Percentiles rank a stretch among this genome's conserved stretches.
Evolutionary conservation across 2,329 filamentous ascomycete species (phyloP).

Genomic region (Amphichorda felina): DNA sequence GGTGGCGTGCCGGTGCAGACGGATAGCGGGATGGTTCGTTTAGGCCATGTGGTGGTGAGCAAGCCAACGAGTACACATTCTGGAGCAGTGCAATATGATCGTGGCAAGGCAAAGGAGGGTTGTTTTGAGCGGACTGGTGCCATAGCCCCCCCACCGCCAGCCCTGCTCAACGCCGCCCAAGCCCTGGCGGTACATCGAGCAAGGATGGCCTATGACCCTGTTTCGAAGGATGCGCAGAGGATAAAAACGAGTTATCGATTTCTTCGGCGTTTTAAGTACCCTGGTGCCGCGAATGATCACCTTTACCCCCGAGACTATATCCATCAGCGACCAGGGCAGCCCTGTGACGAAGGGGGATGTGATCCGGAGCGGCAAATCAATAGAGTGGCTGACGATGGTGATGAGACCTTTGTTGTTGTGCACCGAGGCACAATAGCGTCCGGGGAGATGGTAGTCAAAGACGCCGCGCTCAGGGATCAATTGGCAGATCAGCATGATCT

Average conservation of each 20-base stretch:
- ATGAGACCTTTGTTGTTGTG: slow-evolving; percentile 5
- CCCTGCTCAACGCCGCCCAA: slow-evolving; percentile 7
- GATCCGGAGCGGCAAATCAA: slow-evolving; percentile 3
- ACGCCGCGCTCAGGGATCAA: slow-evolving; percentile 6
- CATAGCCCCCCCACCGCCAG: slow-evolving; percentile 5
- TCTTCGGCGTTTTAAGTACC: slow-evolving; percentile 5
- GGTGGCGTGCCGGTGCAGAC: slow-evolving; percentile 9
- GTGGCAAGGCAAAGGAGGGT: slow-evolving; percentile 7
- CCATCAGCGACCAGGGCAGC: too few species aligned
- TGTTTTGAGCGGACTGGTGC: slow-evolving; percentile 7
- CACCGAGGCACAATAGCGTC: slow-evolving; percentile 10
- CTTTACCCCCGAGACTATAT: not conserved
- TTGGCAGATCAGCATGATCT: slow-evolving; percentile 3
- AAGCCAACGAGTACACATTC: slow-evolving; percentile 6
- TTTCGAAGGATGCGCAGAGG: slow-evolving; percentile 4
- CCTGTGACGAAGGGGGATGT: slow-evolving; percentile 6
- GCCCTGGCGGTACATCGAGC: slow-evolving; percentile 4
- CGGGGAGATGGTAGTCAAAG: slow-evolving; percentile 7
- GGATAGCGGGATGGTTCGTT: slow-evolving; percentile 9
- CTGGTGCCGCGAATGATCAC: slow-evolving; percentile 4
- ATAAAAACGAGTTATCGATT: slow-evolving; percentile 5
- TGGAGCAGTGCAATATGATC: slow-evolving; percentile 9
- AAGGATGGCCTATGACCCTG: slow-evolving; percentile 3
- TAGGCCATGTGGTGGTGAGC: slow-evolving; percentile 12
- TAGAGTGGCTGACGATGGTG: slow-evolving; percentile 4